These are phyloP conservation scores for Saccharomycopsis selenospora DNA, from an alignment of 805 yeast genomes.

Conservation along the genomic window DNA sequence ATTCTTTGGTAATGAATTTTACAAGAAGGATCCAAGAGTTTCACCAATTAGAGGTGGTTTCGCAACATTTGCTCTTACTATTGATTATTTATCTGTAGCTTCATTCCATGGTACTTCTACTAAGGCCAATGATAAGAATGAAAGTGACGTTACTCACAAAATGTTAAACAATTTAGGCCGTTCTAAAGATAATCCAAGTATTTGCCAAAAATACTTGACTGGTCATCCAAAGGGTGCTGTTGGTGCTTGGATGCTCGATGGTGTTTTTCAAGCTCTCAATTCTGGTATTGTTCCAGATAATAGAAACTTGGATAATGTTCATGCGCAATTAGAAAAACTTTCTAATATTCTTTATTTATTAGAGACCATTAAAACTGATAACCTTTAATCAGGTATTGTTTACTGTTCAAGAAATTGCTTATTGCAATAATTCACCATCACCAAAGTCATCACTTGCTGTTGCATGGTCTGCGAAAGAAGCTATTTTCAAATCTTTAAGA, in stretches of 20 bases:
- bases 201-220: constrained; percentile 96
- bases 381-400: constrained; percentile 95
- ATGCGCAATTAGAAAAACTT: constrained; percentile 69
- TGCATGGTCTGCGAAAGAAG: constrained; percentile 99
- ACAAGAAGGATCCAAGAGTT: constrained; percentile 83
- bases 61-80: constrained; percentile 85
- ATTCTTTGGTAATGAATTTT: constrained; percentile 95
- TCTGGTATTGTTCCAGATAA: constrained; percentile 96
- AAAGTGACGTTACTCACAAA: constrained; percentile 78
- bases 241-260: constrained; percentile 99
- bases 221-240: constrained; percentile 99
- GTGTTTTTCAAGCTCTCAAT: constrained; percentile 89
- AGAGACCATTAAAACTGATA: constrained; percentile 87
- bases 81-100: constrained; percentile 93
- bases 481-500: constrained; percentile 92
- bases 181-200: constrained; percentile 97
- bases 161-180: constrained; percentile 97
- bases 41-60: constrained; percentile 96
- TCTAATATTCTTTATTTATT: constrained; percentile 93
- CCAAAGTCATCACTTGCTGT: constrained; percentile 93
- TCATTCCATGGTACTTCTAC: constrained; percentile 99
- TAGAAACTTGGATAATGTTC: constrained; percentile 97
- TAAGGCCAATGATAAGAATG: constrained; percentile 97
- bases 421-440: constrained; percentile 66
- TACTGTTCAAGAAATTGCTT: constrained; percentile 72